A percentile compares a stretch with the other conserved stretches of the same genome.
These are phyloP conservation scores for Scenedesmus sp. DNA, from an alignment of 163 green algal genomes.

Conservation along the genomic window DNA sequence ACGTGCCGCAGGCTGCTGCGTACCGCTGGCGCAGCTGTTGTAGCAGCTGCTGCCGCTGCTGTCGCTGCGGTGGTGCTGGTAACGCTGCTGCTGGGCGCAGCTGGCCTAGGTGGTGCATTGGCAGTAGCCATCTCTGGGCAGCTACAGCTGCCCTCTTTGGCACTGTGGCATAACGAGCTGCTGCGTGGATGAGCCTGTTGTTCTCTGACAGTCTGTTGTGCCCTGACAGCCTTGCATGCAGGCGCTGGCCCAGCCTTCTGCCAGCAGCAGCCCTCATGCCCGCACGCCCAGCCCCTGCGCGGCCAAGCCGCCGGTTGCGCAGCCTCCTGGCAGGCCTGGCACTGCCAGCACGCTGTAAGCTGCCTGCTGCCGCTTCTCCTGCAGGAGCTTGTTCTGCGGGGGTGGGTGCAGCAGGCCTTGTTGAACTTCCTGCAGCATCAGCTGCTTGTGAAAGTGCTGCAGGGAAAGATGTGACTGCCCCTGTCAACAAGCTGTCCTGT, in stretches of 20 bases:
- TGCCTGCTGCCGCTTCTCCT: not conserved
- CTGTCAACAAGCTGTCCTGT: not conserved
- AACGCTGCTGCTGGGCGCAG: not conserved
- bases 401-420: not conserved
- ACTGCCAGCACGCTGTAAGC: not conserved
- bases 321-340: not conserved
- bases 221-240: not conserved
- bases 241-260: not conserved
- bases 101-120: not conserved
- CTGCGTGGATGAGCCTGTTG: not conserved
- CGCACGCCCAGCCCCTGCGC: not conserved
- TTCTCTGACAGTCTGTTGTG: not conserved
- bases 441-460: not conserved
- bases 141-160: not conserved
- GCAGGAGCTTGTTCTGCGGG: not conserved
- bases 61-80: not conserved
- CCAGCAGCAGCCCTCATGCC: not conserved
- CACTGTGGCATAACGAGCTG: not conserved
- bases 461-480: not conserved
- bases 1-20: not conserved
- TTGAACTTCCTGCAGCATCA: not conserved
- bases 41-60: not conserved
- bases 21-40: too few species aligned
- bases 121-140: not conserved
- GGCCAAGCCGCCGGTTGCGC: not conserved